Evolutionary conservation across 768 basidiomycete species (phyloP), one percentile per base, ranked within the genome.

Genomic region (Mycena epipterygia): DNA sequence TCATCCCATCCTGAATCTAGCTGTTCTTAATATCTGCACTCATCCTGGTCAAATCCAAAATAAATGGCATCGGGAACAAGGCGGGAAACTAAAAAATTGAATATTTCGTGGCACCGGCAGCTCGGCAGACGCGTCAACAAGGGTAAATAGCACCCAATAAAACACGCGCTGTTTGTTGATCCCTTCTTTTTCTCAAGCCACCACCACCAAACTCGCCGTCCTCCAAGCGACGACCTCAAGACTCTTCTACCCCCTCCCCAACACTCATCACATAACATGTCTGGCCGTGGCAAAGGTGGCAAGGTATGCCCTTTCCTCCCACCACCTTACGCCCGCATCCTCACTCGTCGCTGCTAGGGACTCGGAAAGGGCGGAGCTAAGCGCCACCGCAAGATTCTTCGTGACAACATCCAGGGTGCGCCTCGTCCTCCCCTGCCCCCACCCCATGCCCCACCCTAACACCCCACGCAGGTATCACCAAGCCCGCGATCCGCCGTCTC

Each of bases 251-350:
- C 49, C n/a, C 33, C 46, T 76, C 68, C 32, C 67, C 55, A 44
- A 64, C 35, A 30, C 55, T 68, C 62, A 58, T 64, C 67, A 57
- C 32, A 61, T 49, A 71, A 85, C 79, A 95, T 96, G 95, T 96
- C 95, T 89, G 96, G 95, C 85, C 95, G 95, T 82, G 95, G 95
- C 81, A 97, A 97, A 87, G 93, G 95, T 85, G 95, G 95, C 81
- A 96, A 96, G 88, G 90, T 90, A 60, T 81, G 58, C 14, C 17
- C 21, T 29, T 7, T 46, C 42, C 33, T 30, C 17, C 19, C 21
- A 27, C 11, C 51, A 21, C 30, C 11, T 55, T 25, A 9, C 52
- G 52, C 33, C 21, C 23, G 19, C 33, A 11, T 23, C 25, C 55
- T 56, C 13, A 56, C 23, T 27, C 29, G 64, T 33, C 71, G 41